A percentile compares a stretch with the other conserved stretches of the same genome.
Conservation (phyloP, 139 green algal genomes). For the Eudorina sp. region DNA sequence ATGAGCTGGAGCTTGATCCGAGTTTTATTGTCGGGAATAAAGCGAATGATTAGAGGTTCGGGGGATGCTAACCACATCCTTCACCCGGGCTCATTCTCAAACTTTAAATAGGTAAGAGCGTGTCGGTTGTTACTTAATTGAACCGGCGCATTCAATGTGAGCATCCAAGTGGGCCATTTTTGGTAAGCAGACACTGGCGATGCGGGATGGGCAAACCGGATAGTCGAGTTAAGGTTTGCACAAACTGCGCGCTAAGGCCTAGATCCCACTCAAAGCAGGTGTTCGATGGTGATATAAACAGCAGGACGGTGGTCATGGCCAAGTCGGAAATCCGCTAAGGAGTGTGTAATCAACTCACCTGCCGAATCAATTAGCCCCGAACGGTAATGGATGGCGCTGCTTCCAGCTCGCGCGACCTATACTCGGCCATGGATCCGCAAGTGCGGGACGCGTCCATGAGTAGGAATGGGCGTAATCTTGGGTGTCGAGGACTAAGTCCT, state of each 20-base stretch:
- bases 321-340: constrained; percentile 98
- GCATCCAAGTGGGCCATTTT: constrained; percentile 93
- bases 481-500: no score
- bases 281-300: constrained; percentile 96
- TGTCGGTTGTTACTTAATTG: constrained; percentile 89
- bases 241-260: constrained; percentile 93
- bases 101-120: constrained; percentile 95
- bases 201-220: constrained; percentile 97
- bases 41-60: no score
- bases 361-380: constrained; percentile 97
- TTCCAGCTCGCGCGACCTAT: constrained; percentile 93
- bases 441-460: constrained; percentile 90
- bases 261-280: constrained; percentile 96
- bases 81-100: constrained; percentile 95
- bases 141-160: no score
- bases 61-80: constrained; percentile 89
- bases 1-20: constrained; percentile 74
- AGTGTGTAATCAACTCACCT: constrained; percentile 98
- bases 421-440: constrained; percentile 89
- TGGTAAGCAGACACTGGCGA: constrained; percentile 97
- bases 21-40: constrained; percentile 94
- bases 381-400: constrained; percentile 98
- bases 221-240: constrained; percentile 91
- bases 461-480: constrained; percentile 96
- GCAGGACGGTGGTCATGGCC: constrained; percentile 97